Evolutionary conservation across 495 filamentous ascomycete species (phyloP).

Genomic region (Immersiella caudata): DNA sequence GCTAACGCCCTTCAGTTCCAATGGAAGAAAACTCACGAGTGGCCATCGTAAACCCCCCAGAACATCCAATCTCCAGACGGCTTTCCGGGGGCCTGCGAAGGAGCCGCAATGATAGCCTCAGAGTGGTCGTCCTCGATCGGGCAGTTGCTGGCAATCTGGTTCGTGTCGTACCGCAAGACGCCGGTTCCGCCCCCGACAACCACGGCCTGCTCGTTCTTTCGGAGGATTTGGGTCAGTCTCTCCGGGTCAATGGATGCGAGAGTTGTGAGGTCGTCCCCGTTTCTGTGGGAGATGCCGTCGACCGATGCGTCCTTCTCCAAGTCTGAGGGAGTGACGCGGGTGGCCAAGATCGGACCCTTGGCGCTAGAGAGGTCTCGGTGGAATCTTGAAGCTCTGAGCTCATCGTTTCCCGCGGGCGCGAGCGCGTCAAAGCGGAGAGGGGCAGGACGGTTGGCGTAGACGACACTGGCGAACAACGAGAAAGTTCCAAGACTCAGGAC

Average conservation of each 20-base stretch:
- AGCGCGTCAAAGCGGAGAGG: background rate
- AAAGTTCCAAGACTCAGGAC: background rate
- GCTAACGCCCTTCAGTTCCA: no score
- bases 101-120: background rate
- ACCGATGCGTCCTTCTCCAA: background rate
- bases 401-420: background rate
- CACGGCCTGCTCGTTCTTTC: conserved; percentile 4
- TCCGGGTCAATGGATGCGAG: conserved; percentile 1
- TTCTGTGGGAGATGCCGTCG: background rate
- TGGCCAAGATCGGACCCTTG: background rate
- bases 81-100: background rate
- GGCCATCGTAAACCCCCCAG: conserved; percentile 14
- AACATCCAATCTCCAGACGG: conserved; percentile 10
- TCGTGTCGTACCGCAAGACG: conserved; percentile 8
- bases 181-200: background rate
- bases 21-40: background rate
- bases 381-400: background rate
- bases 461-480: background rate
- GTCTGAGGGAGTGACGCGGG: background rate
- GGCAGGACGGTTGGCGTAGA: background rate
- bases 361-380: background rate
- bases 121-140: conserved; percentile 16
- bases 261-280: background rate
- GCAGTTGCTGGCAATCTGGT: conserved; percentile 10
- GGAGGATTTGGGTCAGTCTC: background rate